Base-by-base conservation (phyloP, 1,284 basidiomycete genomes). In the Moniliophthora roreri region DNA sequence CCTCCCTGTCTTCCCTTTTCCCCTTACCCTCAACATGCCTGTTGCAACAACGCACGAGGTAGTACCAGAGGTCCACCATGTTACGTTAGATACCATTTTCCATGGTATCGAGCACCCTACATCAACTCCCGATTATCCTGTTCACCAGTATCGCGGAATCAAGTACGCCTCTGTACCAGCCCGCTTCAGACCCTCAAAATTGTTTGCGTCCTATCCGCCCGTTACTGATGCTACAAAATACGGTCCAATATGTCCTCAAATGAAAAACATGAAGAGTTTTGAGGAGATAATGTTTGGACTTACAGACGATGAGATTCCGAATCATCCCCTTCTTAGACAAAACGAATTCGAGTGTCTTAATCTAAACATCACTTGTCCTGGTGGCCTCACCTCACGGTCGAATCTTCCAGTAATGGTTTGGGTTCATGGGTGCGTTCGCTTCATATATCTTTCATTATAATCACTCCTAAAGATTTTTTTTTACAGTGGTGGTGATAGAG, bases 241-340 rank as follows among this genome's bases (percentile, higher is more conserved):
- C 62, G 87, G 87, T 87, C 85, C 87, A 26, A 85, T 90, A 59
- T 89, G 86, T 60, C 87, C 88, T n/a, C 87, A 90, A 64, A 66
- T 75, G 41, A 70, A 70, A 52, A 71, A 69, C 28, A 65, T 58
- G 54, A 72, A 70, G 60, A 69, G 71, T 24, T 62, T 78, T 46
- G 87, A 89, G 57, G 82, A 85, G 49, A 73, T 79, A 18, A 65
- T 89, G 20, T 82, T 89, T 49, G 81, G 81, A 34, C 69, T 88
- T n/a, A 66, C 78, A 10, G 73, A 76, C 20, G 75, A 78, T 15
- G 76, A 78, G 34, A 70, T 80, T 13, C 82, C 84, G 1, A 66
- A 71, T 50, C 82, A 84, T 63, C 61, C 26, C 13, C 44, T 67
- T n/a, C 66, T 87, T 34, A 74, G 75, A 57, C 83, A 87, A 49